Evolutionary conservation across 169 alveolate species (phyloP), one percentile per base, ranked within the genome.

Genomic region (Cyclospora cayetanensis): DNA sequence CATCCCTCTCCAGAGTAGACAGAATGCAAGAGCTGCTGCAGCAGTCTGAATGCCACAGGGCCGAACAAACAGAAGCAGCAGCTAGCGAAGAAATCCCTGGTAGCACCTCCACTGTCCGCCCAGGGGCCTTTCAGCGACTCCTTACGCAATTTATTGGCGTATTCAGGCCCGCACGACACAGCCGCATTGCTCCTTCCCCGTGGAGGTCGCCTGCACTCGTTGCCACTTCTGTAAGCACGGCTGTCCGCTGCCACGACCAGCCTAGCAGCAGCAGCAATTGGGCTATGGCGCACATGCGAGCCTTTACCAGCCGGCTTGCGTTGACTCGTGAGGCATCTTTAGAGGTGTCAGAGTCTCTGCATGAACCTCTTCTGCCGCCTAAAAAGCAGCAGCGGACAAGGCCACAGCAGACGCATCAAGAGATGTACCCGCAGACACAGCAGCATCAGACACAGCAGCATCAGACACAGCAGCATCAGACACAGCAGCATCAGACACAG

Each of bases 21-120:
- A 12, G 72, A n/a, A 60, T 60, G 5, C 72, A 60, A 31, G 34
- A 60, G 72, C 72, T 60, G 72, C 72, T 60, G 72, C 80, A 68
- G 34, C 80, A 68, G 4, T n/a, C 80, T 9, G 80, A 68, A 27
- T 31, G n/a, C 52, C 80, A 68, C 80, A 25, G 72, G 52, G n/a
- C 80, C 20, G 80, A 27, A 68, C 50, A n/a, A 68, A 31, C 52
- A 31, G 80, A 35, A 31, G 52, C 46, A 68, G 52, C 80, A 68
- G 80, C 52, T 9, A 27, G 0, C 12, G 50, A 68, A 31, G 80
- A 68, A 68, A 5, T 12, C 1, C n/a, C n/a, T 7, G 80, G 80
- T n/a, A 31, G 80, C 25, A 5, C 80, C 27, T 12, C n/a, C n/a
- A n/a, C n/a, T n/a, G n/a, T n/a, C n/a, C n/a, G n/a, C n/a, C n/a